A percentile compares a stretch with the other conserved stretches of the same genome.
These are phyloP conservation scores for Claviceps lovelessii DNA, from an alignment of 2,329 filamentous ascomycete genomes.

Conservation along the genomic window DNA sequence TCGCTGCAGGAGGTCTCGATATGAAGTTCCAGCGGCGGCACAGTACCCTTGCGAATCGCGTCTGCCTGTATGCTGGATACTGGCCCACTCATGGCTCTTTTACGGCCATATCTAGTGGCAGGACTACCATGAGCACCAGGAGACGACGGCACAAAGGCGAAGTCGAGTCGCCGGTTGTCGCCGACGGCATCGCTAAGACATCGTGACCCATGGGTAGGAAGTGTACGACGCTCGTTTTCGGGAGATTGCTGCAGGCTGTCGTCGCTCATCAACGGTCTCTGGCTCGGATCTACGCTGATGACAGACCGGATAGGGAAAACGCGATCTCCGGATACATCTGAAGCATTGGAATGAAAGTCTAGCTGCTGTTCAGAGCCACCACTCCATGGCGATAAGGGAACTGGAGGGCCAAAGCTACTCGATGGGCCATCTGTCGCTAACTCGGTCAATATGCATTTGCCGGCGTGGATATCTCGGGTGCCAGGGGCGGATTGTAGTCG, in stretches of 20 bases:
- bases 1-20: slow-evolving; percentile 19
- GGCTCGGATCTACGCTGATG: slow-evolving; percentile 50
- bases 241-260: slow-evolving; percentile 24
- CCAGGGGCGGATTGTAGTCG: not conserved
- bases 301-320: slow-evolving; percentile 76
- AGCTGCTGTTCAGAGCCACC: slow-evolving; percentile 26
- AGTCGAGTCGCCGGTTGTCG: slow-evolving; percentile 15
- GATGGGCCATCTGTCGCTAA: not conserved
- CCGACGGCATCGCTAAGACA: slow-evolving; percentile 16
- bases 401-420: slow-evolving; percentile 6
- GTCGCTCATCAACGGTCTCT: slow-evolving; percentile 24
- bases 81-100: slow-evolving; percentile 23
- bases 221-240: slow-evolving; percentile 18
- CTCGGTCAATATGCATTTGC: not conserved
- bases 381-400: slow-evolving; percentile 27
- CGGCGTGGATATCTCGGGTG: not conserved
- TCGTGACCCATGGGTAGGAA: slow-evolving; percentile 16
- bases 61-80: slow-evolving; percentile 32
- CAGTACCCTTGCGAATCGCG: slow-evolving; percentile 24
- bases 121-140: not conserved
- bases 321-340: slow-evolving; percentile 37
- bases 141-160: slow-evolving; percentile 11
- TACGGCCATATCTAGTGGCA: slow-evolving; percentile 13
- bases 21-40: slow-evolving; percentile 20
- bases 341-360: slow-evolving; percentile 16